Percentiles rank a stretch among this genome's conserved stretches.
These are phyloP conservation scores for Arthroderma sp. DNA, from an alignment of 2,329 filamentous ascomycete genomes.

Conservation along the genomic window DNA sequence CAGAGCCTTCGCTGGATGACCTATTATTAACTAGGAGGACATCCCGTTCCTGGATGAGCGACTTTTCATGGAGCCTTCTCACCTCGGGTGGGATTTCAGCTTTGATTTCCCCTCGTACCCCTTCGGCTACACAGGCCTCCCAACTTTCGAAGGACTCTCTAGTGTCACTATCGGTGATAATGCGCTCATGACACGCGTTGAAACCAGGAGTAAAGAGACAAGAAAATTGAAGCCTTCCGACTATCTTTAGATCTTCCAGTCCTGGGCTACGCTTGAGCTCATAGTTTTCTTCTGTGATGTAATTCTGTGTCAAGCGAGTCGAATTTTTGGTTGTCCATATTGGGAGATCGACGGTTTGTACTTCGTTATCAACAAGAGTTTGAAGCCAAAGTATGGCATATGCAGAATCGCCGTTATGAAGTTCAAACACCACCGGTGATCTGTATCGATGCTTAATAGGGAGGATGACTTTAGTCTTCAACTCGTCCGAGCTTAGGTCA, in stretches of 20 bases:
- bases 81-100: constrained; percentile 61
- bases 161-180: constrained; percentile 74
- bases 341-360: constrained; percentile 67
- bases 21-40: constrained; percentile 42
- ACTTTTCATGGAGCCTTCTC: constrained; percentile 67
- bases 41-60: constrained; percentile 65
- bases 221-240: constrained; percentile 69
- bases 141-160: constrained; percentile 90
- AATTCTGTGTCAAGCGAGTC: constrained; percentile 74
- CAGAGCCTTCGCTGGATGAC: neutral
- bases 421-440: constrained; percentile 79
- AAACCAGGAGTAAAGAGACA: constrained; percentile 81
- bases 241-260: constrained; percentile 59
- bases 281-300: constrained; percentile 70
- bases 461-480: constrained; percentile 51
- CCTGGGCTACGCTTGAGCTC: constrained; percentile 48
- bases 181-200: constrained; percentile 70
- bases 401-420: constrained; percentile 60
- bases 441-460: constrained; percentile 86
- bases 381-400: constrained; percentile 79
- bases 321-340: constrained; percentile 74
- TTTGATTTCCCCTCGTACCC: constrained; percentile 59
- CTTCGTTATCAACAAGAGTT: constrained; percentile 68
- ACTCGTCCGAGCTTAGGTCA: constrained; percentile 40
- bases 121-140: constrained; percentile 83